Evolutionary conservation across 106 monocot genomes (phyloP), one percentile per base, ranked within the genome.

Genomic region (Dendrobium chrysotoxum): DNA sequence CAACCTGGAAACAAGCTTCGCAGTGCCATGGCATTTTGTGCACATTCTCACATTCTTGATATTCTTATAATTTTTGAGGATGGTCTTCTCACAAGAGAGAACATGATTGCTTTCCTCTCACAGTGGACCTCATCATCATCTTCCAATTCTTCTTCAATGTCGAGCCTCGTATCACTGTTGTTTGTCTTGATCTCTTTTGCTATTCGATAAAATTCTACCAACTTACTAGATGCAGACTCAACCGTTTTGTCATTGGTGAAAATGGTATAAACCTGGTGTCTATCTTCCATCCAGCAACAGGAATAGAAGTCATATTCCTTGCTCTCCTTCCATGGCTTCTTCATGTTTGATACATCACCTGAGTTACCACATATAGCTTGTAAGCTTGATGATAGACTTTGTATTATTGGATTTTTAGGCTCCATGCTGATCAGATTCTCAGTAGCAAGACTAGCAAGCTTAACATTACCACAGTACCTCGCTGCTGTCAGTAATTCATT

Each of bases 71-170:
- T 79, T 84, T 64, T 83, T 13, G 66, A 84, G 20, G 40, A 57
- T 9, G 89, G 80, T 46, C 17, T 66, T 25, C 72, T 86, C 44
- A 77, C 26, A 53, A 97, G 79, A 20, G 84, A 80, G 75, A 91
- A 97, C 23, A 86, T 83, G 26, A 92, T 83, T 28, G 97, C 92
- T 53, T 88, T 67, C 84, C 91, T 94, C 85, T 97, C 94, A 23
- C 97, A 82, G 79, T 92, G 96, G 25, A 83, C 26, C 4, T 77
- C 88, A 53, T 50, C 73, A 58, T 76, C 67, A 2, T 84, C 85
- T 94, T 94, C 92, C 8, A 78, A 45, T 35, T 82, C 86, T 77
- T 94, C 94, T 73, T 89, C 90, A 50, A 83, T 61, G 7, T 79
- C 81, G 23, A 86, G 81, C 30, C 53, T 55, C 0, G 68, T 72